Evolutionary conservation across 1,284 basidiomycete species (phyloP).

Genomic region (Ceratobasidium sp.): DNA sequence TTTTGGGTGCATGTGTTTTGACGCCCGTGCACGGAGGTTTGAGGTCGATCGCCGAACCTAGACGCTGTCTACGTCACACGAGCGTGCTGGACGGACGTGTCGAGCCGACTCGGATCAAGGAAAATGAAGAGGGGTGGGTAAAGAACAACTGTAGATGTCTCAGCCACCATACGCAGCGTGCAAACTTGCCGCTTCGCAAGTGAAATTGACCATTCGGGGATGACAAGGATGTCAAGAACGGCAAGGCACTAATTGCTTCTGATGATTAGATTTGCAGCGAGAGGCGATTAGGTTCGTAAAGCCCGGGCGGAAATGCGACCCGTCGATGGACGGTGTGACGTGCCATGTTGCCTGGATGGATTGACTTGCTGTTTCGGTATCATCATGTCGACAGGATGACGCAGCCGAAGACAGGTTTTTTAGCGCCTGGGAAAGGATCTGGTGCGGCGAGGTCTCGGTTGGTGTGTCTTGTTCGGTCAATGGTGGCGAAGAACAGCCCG

Average conservation of each 20-base stretch:
- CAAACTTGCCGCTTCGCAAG: background rate
- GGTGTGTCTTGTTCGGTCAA: background rate
- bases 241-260: background rate
- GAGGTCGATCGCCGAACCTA: background rate
- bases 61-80: background rate
- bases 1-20: too few species aligned
- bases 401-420: background rate
- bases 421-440: background rate
- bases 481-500: background rate
- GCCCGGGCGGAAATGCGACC: background rate
- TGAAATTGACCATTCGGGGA: background rate
- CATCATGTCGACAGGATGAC: background rate
- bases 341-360: slow-evolving; percentile 8
- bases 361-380: background rate
- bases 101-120: background rate
- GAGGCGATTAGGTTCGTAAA: background rate
- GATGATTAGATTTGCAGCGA: background rate
- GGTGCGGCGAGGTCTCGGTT: background rate
- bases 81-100: background rate
- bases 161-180: background rate
- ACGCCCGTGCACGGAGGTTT: background rate
- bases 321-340: slow-evolving; percentile 5
- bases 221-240: background rate
- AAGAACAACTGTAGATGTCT: background rate
- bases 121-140: background rate